phyloP scores from a whole-genome alignment of 768 basidiomycete genomes.

The Boletus reticulatus region DNA sequence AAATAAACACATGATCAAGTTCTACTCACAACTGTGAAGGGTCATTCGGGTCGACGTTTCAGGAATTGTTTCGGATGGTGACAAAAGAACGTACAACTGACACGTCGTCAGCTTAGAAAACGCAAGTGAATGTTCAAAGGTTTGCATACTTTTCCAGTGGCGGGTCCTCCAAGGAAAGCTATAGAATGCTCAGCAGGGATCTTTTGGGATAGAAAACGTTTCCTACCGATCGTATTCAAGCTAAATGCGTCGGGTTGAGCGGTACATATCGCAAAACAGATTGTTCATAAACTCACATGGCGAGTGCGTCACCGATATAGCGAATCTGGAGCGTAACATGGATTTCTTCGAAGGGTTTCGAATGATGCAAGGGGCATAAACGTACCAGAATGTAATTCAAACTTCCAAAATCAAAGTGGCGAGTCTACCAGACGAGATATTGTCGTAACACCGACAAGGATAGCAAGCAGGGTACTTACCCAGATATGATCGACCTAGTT shows the following conservation, averaged over 20 bases:
- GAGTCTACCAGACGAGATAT: conserved; percentile 1
- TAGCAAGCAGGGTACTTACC: neutral
- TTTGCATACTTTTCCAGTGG: conserved; percentile 5
- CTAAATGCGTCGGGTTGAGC: neutral
- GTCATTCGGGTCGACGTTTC: neutral
- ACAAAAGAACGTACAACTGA: conserved; percentile 15
- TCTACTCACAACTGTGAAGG: conserved; percentile 13
- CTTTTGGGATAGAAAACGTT: neutral
- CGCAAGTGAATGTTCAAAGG: neutral
- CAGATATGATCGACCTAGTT: conserved; percentile 20
- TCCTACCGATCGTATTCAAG: conserved; percentile 11
- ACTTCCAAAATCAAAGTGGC: conserved; percentile 10
- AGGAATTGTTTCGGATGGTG: neutral
- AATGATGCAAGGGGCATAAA: neutral
- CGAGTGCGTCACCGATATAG: conserved; percentile 19
- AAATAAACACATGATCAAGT: neutral
- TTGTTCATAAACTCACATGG: conserved; percentile 10
- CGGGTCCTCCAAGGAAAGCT: conserved; percentile 15
- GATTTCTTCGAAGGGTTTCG: neutral
- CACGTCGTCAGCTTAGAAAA: neutral
- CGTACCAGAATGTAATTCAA: conserved; percentile 20
- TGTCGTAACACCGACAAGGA: neutral
- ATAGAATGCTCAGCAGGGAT: neutral
- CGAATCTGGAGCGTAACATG: conserved; percentile 14
- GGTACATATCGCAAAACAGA: neutral